Base-by-base conservation (phyloP, 1,284 basidiomycete genomes). In the Wolfiporia cocos region DNA sequence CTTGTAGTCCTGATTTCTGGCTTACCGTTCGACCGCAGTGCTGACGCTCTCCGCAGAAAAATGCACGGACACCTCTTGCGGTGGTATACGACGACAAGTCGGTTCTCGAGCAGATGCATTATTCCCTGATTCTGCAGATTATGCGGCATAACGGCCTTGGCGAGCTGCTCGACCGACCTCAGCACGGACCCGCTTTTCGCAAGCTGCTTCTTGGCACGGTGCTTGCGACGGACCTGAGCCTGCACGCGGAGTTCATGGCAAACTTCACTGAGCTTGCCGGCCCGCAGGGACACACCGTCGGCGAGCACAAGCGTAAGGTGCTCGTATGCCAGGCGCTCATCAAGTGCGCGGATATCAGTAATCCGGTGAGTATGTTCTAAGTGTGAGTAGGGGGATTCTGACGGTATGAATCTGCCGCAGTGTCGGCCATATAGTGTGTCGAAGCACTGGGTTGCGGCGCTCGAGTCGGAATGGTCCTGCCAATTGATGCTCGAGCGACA, bases 331-430 rank as follows among this genome's bases (percentile, higher is more conserved):
- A 96, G 55, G 87, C 87, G 3, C 69, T 97, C 39, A 85, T 97
- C 64, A 97, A 97, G 64, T 95, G 92, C 57, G 92, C 92, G 10
- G 93, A 97, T 66, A 97, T 97, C 57, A 93, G 89, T 59, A 97
- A 97, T 62, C 92, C 93, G 10, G 91, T 95, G 61, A 50, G 86
- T 74, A 9, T 26, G 3, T 31, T 14, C 19, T 21, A 5, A 21
- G 21, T 21, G 10, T 10, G 18, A 35, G 10, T 15, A 41, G 32
- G 34, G 39, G 14, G 29, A 32, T 37, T 24, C 35, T 41, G 39
- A 48, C 15, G 40, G 17, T n/a, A 10, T 34, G 26, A 43, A 34
- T 26, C 22, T 29, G 41, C 43, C 26, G 15, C 56, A 94, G 91
- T 84, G 86, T 49, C 90, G 93, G n/a, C 93, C 93, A 1, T 89